These are phyloP conservation scores for Aspergillus sp. DNA, from an alignment of 2,329 filamentous ascomycete genomes.

Conservation along the genomic window DNA sequence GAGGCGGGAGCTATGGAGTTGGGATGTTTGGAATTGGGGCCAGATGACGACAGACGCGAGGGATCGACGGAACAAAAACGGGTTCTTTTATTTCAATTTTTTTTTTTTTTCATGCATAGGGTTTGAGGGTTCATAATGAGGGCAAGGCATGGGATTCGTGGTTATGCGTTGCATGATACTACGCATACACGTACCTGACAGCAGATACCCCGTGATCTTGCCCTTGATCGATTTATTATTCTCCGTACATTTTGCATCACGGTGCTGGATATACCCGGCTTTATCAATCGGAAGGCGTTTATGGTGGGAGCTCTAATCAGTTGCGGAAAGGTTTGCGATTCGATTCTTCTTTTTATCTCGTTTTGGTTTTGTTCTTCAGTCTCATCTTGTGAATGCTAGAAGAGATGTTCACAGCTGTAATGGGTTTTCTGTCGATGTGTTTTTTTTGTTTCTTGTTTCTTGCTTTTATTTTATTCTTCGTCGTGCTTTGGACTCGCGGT, in stretches of 20 bases:
- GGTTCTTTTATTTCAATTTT: slow-evolving; percentile 10
- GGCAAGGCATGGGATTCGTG: slow-evolving; percentile 5
- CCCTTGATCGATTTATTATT: slow-evolving; percentile 14
- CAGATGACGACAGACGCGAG: slow-evolving; percentile 25
- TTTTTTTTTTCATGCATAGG: slow-evolving; percentile 16
- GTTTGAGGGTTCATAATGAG: slow-evolving; percentile 14
- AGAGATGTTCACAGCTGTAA: too few species aligned
- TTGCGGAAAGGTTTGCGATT: slow-evolving; percentile 10
- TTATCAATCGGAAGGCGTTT: slow-evolving; percentile 37
- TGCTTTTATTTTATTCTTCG: too few species aligned
- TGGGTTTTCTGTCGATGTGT: too few species aligned
- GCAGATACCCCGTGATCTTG: background rate
- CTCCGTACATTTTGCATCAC: slow-evolving; percentile 41
- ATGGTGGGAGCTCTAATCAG: slow-evolving; percentile 17
- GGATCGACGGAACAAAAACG: slow-evolving; percentile 17
- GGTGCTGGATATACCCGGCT: slow-evolving; percentile 48
- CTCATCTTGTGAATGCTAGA: background rate
- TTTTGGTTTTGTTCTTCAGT: background rate
- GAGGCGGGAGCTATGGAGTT: slow-evolving; percentile 38
- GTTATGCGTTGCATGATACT: slow-evolving; percentile 1
- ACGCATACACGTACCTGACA: background rate
- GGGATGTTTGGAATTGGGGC: slow-evolving; percentile 43
- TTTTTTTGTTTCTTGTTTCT: too few species aligned
- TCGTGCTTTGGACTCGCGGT: too few species aligned
- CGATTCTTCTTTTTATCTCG: slow-evolving; percentile 1